Base-by-base conservation (phyloP, 768 basidiomycete species). In the Boletus rubescentipes region DNA sequence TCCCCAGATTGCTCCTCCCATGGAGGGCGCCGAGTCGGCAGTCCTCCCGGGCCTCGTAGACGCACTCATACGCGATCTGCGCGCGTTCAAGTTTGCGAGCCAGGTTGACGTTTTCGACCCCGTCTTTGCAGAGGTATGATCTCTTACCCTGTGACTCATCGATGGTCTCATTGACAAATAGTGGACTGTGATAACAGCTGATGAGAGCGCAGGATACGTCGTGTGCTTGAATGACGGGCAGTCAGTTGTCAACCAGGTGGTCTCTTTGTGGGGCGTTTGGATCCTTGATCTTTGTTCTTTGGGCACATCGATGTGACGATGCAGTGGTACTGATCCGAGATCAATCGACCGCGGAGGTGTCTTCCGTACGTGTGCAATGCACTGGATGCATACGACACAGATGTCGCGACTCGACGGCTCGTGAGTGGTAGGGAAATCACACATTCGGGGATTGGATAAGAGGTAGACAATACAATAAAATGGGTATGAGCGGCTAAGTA, bases 191-290 rank as follows among this genome's bases (percentile, higher is more conserved):
- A 26, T 26, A 6, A 26, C 26, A 64, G 63, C 11, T 64, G 37
- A 39, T 53, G n/a, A 51, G 62, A 34, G 55, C 50, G 35, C 63
- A 64, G 38, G 62, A 61, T 18, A 42, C 56, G 9, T 64, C 23
- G 3, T 64, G 20, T 58, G 56, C 41, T 36, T 64, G 43, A 64
- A 64, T 36, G 63, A 64, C 21, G 59, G 63, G 12, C 60, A 53
- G 38, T 61, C 62, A 11, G 23, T 45, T 11, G 30, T 31, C 10
- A 31, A 59, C 39, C 54, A 34, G 52, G 62, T 58, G 16, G 57
- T 44, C 8, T 30, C 4, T 30, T 11, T 3, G 5, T n/a, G n/a
- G n/a, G n/a, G n/a, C n/a, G n/a, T n/a, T n/a, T n/a, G 26, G 26
- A 26, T 26, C 26, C 26, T 26, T 26, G 26, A 26, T 26, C 26